phyloP scores from a whole-genome alignment of 2,329 filamentous ascomycete genomes.

The Periconia sp. region DNA sequence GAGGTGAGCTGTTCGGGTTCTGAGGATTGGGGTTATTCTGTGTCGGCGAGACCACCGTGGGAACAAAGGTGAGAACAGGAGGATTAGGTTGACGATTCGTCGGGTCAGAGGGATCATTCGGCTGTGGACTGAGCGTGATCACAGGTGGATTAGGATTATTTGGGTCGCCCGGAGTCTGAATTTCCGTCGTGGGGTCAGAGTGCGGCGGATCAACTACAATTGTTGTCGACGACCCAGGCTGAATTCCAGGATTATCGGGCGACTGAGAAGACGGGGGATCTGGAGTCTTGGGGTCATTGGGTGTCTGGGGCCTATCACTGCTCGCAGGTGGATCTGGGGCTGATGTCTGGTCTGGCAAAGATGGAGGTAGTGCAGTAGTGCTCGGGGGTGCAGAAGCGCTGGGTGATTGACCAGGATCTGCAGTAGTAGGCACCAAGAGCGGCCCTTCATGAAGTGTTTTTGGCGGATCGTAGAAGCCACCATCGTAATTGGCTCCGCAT shows the following conservation, averaged over 20 bases:
- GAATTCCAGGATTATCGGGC: background rate
- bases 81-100: background rate
- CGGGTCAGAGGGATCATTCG: background rate
- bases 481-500: slow-evolving; percentile 6
- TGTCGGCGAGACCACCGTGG: background rate
- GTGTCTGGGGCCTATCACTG: background rate
- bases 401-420: background rate
- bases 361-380: slow-evolving; percentile 3
- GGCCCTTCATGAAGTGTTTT: slow-evolving; percentile 13
- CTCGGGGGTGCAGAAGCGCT: background rate
- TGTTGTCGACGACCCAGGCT: slow-evolving; percentile 3
- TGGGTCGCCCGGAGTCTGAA: background rate
- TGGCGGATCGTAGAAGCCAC: slow-evolving; percentile 19
- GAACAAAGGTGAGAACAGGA: slow-evolving; percentile 5
- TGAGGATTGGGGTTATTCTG: background rate
- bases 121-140: slow-evolving; percentile 7
- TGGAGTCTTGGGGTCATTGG: background rate
- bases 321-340: background rate
- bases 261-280: background rate
- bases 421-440: slow-evolving; percentile 12
- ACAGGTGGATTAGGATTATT: slow-evolving; percentile 4
- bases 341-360: slow-evolving; percentile 1
- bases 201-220: slow-evolving; percentile 6
- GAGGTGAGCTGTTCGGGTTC: background rate
- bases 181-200: background rate